Percentiles rank a stretch among this genome's conserved stretches.
These are phyloP conservation scores for Coemansia linderi DNA, from an alignment of 371 early-diverging fungal genomes.

Conservation along the genomic window DNA sequence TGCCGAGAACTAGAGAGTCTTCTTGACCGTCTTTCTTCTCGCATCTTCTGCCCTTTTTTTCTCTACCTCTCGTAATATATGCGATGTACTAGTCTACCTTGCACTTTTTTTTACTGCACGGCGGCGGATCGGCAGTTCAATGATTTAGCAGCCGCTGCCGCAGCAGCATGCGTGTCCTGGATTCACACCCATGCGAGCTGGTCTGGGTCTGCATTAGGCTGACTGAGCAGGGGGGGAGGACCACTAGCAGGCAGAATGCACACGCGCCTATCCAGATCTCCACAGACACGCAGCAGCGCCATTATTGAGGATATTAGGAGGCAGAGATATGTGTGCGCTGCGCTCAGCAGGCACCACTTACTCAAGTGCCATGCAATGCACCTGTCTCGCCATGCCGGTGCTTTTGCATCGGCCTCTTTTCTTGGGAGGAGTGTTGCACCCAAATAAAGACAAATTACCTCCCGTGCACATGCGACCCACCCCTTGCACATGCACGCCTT, in stretches of 20 bases:
- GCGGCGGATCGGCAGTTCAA: not conserved
- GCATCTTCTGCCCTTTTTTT: not conserved
- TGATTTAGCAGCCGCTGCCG: not conserved
- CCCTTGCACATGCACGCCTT: not conserved
- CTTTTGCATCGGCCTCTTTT: constrained; percentile 9
- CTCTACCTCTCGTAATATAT: not conserved
- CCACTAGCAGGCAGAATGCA: not conserved
- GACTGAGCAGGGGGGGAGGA: not conserved
- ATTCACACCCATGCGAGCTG: not conserved
- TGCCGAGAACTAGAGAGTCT: not conserved
- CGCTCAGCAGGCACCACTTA: not conserved
- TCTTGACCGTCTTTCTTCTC: not conserved
- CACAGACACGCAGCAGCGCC: not conserved
- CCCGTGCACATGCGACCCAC: not conserved
- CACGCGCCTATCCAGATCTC: not conserved
- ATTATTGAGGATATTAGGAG: not conserved
- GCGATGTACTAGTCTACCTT: not conserved
- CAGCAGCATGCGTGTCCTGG: not conserved
- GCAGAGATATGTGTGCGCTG: not conserved
- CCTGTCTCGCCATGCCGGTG: not conserved
- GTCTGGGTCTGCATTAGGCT: not conserved
- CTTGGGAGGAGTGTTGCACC: not conserved
- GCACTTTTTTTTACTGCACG: not conserved
- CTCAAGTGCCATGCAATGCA: not conserved
- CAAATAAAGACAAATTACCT: not conserved